A percentile compares a stretch with the other conserved stretches of the same genome.
phyloP scores from a whole-genome alignment of 2,329 filamentous ascomycete species.

The Fusarium dlaminii region DNA sequence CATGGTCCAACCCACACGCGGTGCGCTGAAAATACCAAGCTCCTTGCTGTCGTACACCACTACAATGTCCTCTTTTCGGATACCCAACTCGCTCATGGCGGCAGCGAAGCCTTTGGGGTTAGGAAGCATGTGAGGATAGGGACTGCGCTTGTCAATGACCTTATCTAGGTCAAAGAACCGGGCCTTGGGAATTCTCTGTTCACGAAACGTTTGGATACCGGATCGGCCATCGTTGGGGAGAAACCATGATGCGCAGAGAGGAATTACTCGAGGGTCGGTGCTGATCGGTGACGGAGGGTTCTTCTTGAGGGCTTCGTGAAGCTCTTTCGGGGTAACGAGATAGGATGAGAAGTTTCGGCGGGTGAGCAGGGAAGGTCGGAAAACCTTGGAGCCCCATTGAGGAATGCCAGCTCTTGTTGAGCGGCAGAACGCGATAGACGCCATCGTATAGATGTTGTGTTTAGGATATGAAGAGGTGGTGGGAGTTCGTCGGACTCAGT shows the following conservation, averaged over 20 bases:
- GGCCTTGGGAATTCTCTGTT: conserved; percentile 85
- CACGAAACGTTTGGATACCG: conserved; percentile 82
- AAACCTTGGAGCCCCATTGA: conserved; percentile 48
- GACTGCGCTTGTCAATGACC: conserved; percentile 85
- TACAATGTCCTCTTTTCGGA: conserved; percentile 85
- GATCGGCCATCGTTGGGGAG: conserved; percentile 89
- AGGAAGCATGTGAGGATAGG: conserved; percentile 97
- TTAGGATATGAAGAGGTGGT: conserved; percentile 13
- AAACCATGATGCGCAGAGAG: conserved; percentile 95
- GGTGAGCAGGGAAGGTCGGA: conserved; percentile 43
- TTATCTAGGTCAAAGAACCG: conserved; percentile 97
- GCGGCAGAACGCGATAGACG: conserved; percentile 54
- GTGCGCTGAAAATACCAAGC: conserved; percentile 92
- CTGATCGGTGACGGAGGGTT: conserved; percentile 83
- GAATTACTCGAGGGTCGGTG: conserved; percentile 83
- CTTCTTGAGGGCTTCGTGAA: conserved; percentile 82
- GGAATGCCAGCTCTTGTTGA: conserved; percentile 53
- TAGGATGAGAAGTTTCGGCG: conserved; percentile 74
- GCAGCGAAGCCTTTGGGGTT: conserved; percentile 81
- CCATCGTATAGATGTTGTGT: conserved; percentile 49
- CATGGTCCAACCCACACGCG: conserved; percentile 93
- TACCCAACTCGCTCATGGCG: conserved; percentile 89
- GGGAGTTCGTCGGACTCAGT: conserved; percentile 8
- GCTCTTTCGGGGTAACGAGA: conserved; percentile 84
- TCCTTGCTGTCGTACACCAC: conserved; percentile 96